Conservation (phyloP, 139 green algal genomes). For the Diplosphaera chodatii region DNA sequence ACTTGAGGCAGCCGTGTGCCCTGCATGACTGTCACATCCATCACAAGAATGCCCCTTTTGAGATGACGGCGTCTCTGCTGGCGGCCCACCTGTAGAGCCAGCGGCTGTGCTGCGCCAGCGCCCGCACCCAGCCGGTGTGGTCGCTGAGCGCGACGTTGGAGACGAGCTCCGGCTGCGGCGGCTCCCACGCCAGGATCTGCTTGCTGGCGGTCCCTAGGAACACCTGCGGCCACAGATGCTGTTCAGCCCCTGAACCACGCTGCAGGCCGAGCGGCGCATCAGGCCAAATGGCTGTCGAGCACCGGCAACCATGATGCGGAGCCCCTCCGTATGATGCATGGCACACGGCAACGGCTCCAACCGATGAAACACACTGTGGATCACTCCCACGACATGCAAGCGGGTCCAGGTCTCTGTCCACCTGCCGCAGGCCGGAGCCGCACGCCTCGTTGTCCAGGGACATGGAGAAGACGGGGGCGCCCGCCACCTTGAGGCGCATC, state of each 20-base stretch:
- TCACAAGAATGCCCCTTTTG: too few relatives aligned
- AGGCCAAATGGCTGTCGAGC: too few relatives aligned
- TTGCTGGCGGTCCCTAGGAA: slow-evolving; percentile 53
- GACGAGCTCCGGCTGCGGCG: slow-evolving; percentile 24
- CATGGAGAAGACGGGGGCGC: slow-evolving; percentile 45
- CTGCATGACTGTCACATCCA: too few relatives aligned
- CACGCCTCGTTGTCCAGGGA: slow-evolving; percentile 11
- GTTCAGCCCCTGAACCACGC: too few relatives aligned
- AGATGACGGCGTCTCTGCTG: too few relatives aligned
- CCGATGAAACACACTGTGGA: too few relatives aligned
- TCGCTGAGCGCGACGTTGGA: slow-evolving; percentile 45
- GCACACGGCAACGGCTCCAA: too few relatives aligned
- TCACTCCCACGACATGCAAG: too few relatives aligned
- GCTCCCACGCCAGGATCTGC: slow-evolving; percentile 48
- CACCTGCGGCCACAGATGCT: slow-evolving; percentile 17
- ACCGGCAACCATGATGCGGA: too few relatives aligned
- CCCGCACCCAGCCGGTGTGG: slow-evolving; percentile 67
- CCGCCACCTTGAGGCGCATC: slow-evolving; percentile 15
- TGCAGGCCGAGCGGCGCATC: too few relatives aligned
- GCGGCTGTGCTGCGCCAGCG: slow-evolving; percentile 38
- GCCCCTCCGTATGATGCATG: too few relatives aligned
- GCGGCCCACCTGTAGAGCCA: slow-evolving; percentile 64
- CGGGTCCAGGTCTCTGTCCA: background rate
- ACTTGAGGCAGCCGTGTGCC: too few relatives aligned
- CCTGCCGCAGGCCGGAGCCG: slow-evolving; percentile 13